Evolutionary conservation across 768 basidiomycete genomes (phyloP), one percentile per base, ranked within the genome.

Genomic region (Lactifluus echinatus): DNA sequence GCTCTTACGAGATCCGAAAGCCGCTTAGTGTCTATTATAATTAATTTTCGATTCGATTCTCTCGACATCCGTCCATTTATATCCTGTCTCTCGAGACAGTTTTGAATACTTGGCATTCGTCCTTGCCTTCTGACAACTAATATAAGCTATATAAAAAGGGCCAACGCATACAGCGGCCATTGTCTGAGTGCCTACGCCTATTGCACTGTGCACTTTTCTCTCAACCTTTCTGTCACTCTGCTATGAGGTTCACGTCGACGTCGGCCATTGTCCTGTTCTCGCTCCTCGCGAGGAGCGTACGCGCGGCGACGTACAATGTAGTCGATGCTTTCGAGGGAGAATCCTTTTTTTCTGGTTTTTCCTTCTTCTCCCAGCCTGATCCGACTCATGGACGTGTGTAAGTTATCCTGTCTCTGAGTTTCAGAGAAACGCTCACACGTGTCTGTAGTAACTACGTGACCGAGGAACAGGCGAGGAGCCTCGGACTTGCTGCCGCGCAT

Each of bases 361-460:
- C 65, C 4, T 75, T 75, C 62, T 64, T 81, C 63, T 71, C 72
- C 21, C 76, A 79, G 39, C 17, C 77, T 2, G 85, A 86, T 63
- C 84, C 84, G 3, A 85, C 84, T 7, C 73, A 83, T 60, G 84
- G 84, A 26, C 74, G 84, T 50, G 85, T 87, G 84, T 84, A 67
- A 63, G 79, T n/a, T 43, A 39, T 29, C 31, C 31, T 31, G 31
- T 31, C 31, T 31, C 10, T 31, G 31, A 31, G 31, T 10, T 21
- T 23, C 6, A n/a, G 21, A 42, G n/a, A 42, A 42, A 11, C 21
- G 2, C 11, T 21, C 21, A 21, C 21, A 2, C 21, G 19, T 23
- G 40, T 42, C 40, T 17, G 8, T 47, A 77, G 74, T 36, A 73
- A 74, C 56, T 80, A 79, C 56, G 75, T 80, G 54, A 61, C 65